A percentile compares a stretch with the other conserved stretches of the same genome.
Conservation (phyloP, 805 yeast genomes). For the Metschnikowia drakensbergensis region DNA sequence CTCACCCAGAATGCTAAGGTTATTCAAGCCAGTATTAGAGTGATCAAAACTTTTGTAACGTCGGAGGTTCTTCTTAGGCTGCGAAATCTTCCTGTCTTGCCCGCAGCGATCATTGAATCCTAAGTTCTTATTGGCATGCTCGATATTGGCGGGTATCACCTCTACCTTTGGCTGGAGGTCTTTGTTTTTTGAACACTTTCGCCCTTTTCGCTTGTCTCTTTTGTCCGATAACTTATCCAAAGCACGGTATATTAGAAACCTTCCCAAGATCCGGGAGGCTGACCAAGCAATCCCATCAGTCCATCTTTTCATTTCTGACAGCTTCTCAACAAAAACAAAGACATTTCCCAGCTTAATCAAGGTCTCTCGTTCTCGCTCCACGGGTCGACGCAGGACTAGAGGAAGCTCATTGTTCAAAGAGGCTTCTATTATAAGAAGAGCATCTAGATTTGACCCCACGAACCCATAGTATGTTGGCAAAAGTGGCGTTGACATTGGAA, state of each 20-base stretch:
- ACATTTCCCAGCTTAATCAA: conserved; percentile 74
- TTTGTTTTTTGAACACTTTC: conserved; percentile 16
- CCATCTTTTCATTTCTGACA: conserved; percentile 87
- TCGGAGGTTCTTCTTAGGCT: neutral
- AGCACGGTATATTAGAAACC: conserved; percentile 81
- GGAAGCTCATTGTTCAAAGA: conserved; percentile 57
- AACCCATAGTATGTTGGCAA: conserved; percentile 47
- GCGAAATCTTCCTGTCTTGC: neutral
- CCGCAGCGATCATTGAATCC: neutral
- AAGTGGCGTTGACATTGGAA: conserved; percentile 6
- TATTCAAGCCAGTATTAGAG: neutral
- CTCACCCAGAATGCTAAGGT: neutral
- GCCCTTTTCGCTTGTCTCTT: conserved; percentile 41
- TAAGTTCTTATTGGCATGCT: conserved; percentile 2
- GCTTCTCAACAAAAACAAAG: conserved; percentile 80
- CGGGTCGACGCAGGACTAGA: conserved; percentile 73
- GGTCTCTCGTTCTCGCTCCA: conserved; percentile 64
- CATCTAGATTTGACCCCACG: conserved; percentile 79
- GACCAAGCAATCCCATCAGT: conserved; percentile 96
- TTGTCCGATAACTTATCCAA: conserved; percentile 31
- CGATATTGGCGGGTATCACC: conserved; percentile 1
- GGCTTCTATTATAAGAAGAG: conserved; percentile 78
- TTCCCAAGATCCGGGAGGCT: conserved; percentile 82
- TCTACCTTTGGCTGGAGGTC: neutral
- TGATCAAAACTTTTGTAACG: neutral